phyloP scores from a whole-genome alignment of 805 yeast genomes.

The Pichia insulana region DNA sequence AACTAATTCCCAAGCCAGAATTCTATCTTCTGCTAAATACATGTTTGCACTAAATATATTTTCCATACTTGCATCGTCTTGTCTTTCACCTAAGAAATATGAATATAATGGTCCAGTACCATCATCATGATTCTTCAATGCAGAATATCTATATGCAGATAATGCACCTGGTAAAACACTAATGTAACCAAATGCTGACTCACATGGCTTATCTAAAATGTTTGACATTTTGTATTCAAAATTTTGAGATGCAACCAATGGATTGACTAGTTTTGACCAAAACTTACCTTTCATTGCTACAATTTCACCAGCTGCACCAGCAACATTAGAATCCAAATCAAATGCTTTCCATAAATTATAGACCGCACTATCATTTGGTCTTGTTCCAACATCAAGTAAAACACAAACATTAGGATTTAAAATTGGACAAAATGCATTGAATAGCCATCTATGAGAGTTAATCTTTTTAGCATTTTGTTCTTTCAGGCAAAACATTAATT shows the following conservation, averaged over 20 bases:
- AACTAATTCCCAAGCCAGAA: conserved; percentile 91
- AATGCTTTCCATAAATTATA: conserved; percentile 97
- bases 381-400: conserved; percentile 93
- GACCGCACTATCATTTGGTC: conserved; percentile 79
- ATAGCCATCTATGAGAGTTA: conserved; percentile 96
- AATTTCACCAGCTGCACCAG: conserved; percentile 98
- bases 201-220: conserved; percentile 88
- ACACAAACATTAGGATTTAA: conserved; percentile 87
- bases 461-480: conserved; percentile 89
- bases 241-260: conserved; percentile 91
- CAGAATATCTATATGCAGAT: conserved; percentile 88
- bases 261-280: conserved; percentile 75
- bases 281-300: conserved; percentile 90
- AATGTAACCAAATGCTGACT: conserved; percentile 86
- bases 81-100: conserved; percentile 78
- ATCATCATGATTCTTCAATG: conserved; percentile 73
- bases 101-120: conserved; percentile 89
- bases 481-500: conserved; percentile 83
- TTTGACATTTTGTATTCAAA: conserved; percentile 97
- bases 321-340: conserved; percentile 92
- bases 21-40: conserved; percentile 96
- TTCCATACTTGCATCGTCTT: conserved; percentile 28
- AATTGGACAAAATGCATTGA: conserved; percentile 88
- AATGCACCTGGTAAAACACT: conserved; percentile 93
- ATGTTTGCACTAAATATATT: conserved; percentile 92